Evolutionary conservation across 2,329 filamentous ascomycete species (phyloP).

Genomic region (Fusarium longipes): DNA sequence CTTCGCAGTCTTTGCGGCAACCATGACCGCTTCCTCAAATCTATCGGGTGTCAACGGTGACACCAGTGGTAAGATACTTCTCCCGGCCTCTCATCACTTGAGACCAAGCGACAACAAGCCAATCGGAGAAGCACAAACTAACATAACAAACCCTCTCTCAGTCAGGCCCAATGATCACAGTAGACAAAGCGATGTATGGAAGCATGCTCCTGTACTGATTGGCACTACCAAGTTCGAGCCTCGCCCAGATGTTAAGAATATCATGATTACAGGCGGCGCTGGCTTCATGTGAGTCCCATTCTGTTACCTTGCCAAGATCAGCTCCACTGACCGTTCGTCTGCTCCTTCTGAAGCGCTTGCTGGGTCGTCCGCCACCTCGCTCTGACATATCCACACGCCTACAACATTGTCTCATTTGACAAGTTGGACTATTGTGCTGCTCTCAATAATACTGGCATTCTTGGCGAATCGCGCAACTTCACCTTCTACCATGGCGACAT

Average conservation of each 20-base stretch:
- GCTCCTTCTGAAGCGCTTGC: conserved; percentile 68
- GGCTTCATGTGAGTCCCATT: conserved; percentile 78
- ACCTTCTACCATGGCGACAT: conserved; percentile 84
- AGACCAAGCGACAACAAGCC: conserved; percentile 3
- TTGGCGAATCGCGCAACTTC: conserved; percentile 77
- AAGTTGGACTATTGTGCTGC: conserved; percentile 87
- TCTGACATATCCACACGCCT: conserved; percentile 76
- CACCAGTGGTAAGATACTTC: conserved; percentile 23
- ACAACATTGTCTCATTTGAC: conserved; percentile 85
- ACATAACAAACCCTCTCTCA: conserved; percentile 6
- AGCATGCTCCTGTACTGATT: conserved; percentile 74
- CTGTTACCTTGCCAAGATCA: conserved; percentile 13
- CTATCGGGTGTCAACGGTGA: conserved; percentile 21
- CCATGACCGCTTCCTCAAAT: conserved; percentile 35
- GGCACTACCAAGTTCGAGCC: conserved; percentile 78
- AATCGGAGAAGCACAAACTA: not conserved
- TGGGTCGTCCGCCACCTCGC: conserved; percentile 85
- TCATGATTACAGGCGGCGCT: conserved; percentile 85
- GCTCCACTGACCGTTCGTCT: conserved; percentile 30
- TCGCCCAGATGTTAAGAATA: conserved; percentile 76
- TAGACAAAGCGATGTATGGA: conserved; percentile 73
- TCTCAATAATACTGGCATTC: conserved; percentile 79
- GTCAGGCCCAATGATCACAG: conserved; percentile 26
- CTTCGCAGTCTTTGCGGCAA: not conserved
- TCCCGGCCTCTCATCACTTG: not conserved